Percentiles rank a stretch among this genome's conserved stretches.
These are phyloP conservation scores for Nakazawaea populi DNA, from an alignment of 805 yeast genomes.

Conservation along the genomic window DNA sequence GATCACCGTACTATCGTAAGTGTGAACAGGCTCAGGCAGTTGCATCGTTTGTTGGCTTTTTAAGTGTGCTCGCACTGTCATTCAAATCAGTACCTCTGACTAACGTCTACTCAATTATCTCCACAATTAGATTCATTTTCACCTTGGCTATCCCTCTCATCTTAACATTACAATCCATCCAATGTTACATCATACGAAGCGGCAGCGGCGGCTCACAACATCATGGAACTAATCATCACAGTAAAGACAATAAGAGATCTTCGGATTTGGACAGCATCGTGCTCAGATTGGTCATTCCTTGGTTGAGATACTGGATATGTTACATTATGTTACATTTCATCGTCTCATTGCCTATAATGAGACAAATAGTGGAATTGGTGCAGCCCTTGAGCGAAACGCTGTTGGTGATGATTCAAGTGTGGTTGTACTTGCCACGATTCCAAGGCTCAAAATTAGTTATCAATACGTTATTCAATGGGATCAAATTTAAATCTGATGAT, in stretches of 20 bases:
- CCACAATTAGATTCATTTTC: background rate
- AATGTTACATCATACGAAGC: background rate
- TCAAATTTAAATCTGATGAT: too few relatives aligned
- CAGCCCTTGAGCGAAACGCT: background rate
- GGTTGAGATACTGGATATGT: slow-evolving; percentile 9
- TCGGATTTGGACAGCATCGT: background rate
- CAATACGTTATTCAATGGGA: background rate
- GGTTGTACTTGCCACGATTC: slow-evolving; percentile 6
- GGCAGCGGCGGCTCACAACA: background rate
- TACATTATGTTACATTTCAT: background rate
- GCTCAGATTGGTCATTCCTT: background rate
- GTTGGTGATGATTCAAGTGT: background rate
- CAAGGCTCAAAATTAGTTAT: slow-evolving; percentile 6
- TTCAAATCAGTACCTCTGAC: too few relatives aligned
- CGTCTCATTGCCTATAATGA: background rate
- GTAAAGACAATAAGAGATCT: background rate
- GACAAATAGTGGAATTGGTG: background rate
- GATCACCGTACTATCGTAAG: too few relatives aligned
- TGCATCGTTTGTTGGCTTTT: too few relatives aligned
- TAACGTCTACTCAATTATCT: background rate
- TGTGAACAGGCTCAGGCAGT: too few relatives aligned
- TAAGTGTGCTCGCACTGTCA: too few relatives aligned
- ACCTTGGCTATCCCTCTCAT: slow-evolving; percentile 3
- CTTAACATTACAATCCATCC: slow-evolving; percentile 3
- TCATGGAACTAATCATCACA: background rate